Base-by-base conservation (phyloP, 2,329 filamentous ascomycete species). In the Colletotrichum cordylinicola region DNA sequence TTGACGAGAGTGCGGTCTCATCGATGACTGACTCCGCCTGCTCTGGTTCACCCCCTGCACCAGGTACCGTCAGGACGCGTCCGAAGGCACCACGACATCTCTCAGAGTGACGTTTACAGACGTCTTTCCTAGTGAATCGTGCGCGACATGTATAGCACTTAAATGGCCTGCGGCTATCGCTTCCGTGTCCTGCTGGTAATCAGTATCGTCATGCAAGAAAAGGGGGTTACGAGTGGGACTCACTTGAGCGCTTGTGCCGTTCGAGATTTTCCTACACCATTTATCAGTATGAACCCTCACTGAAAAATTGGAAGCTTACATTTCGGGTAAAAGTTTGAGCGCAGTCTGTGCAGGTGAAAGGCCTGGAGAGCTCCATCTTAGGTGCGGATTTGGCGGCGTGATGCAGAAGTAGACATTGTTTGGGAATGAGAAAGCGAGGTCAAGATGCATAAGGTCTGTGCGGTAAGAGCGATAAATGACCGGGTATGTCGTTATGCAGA, bases 231-330 rank as follows among this genome's bases (percentile, higher is more conserved):
- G 33, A 7, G 21, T 33, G 33, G 18, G 27, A 35, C 73, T 21
- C 70, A 80, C 79, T 79, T 13, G 79, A 78, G 13, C 79, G 79
- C 55, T 72, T 75, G 35, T 80, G 79, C 12, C 79, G 78, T 61
- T 72, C 77, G 55, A 79, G 27, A 33, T 80, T 80, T 72, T 79
- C 79, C 75, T 80, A 21, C 21, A 31, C 35, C 6, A 18, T 15
- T 16, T 27, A 55, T 52, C 7, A 48, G 4, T 24, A 52, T 35
- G 21, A 43, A 2, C 18, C 8, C 21, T 15, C 9, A 7, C 21
- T 64, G 12, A 18, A 24, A 33, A 12, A 13, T 2, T 4, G 4
- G 15, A 6, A 43, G 8, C 33, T 18, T 1, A 72, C 78, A 39
- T 78, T 78, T 72, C 78, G 64, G 2, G 77, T 78, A 55, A 78